These are phyloP conservation scores for Evansstolkia leycettana DNA, from an alignment of 495 filamentous ascomycete species.

Conservation along the genomic window DNA sequence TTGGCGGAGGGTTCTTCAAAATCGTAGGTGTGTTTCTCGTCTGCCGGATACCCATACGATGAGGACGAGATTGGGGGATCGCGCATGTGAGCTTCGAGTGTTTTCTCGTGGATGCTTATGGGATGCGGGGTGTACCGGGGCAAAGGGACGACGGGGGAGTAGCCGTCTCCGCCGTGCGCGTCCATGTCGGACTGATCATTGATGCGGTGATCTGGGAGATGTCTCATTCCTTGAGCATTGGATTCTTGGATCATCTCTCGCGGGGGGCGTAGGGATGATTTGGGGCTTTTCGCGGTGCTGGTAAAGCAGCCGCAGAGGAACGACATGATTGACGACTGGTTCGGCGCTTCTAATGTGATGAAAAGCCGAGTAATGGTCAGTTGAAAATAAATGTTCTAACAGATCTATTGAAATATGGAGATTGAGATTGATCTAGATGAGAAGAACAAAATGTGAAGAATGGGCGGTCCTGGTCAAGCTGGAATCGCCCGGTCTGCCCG, in stretches of 20 bases:
- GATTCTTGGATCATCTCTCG: conserved; percentile 9
- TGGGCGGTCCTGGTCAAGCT: too few relatives aligned
- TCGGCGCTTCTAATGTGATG: background rate
- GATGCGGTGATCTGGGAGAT: background rate
- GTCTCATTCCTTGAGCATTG: conserved; percentile 1
- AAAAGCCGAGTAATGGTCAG: too few relatives aligned
- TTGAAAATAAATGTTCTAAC: too few relatives aligned
- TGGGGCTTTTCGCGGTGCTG: conserved; percentile 6
- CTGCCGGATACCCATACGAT: conserved; percentile 3
- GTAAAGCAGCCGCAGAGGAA: conserved; percentile 22
- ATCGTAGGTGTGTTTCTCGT: conserved; percentile 25
- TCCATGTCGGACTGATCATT: conserved; percentile 7
- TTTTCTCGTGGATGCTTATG: conserved; percentile 31
- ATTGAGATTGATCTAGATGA: too few relatives aligned
- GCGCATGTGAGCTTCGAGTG: conserved; percentile 25
- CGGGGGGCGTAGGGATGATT: conserved; percentile 1
- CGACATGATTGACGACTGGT: conserved; percentile 10
- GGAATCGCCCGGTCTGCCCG: too few relatives aligned
- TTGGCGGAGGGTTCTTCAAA: background rate
- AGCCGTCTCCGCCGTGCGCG: conserved; percentile 19
- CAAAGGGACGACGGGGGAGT: conserved; percentile 23
- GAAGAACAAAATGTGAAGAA: too few relatives aligned
- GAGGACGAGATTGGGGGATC: conserved; percentile 23
- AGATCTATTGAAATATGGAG: too few relatives aligned
- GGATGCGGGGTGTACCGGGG: conserved; percentile 32